Evolutionary conservation across 2,329 filamentous ascomycete genomes (phyloP), one percentile per base, ranked within the genome.

Genomic region (Pestalotiopsis sp.): DNA sequence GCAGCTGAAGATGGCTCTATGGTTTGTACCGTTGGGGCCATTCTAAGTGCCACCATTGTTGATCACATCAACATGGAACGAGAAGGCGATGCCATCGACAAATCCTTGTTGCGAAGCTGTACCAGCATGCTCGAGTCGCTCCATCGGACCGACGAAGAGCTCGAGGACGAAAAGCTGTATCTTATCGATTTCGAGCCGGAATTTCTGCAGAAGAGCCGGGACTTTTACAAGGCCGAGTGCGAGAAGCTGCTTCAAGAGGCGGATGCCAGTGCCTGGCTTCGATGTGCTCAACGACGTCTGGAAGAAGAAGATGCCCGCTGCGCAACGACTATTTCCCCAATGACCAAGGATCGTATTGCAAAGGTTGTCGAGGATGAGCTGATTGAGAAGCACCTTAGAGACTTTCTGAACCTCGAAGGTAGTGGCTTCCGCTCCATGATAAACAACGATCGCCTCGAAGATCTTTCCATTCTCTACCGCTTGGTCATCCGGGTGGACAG

Each of bases 1-100:
- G 80, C 81, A 55, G 71, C 78, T 14, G 79, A 80, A 1, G 78
- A 83, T 72, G 79, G 83, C 60, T 23, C 57, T 0, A 78, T 82
- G 14, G 41, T 45, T 9, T 81, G 83, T 63, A 80, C 81, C n/a
- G 88, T 97, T 9, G 90, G 92, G 60, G 87, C 92, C 67, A 88
- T 97, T 6, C 83, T 98, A 31, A 93, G 93, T 74, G 89, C 90
- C 5, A 93, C 97, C 14, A 87, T 98, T 38, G 86, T 98, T 3
- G 95, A 97, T 71, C 93, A 98, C 81, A 92, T 99, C 72, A 90
- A 92, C 70, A 94, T 98, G 90, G 96, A 98, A 79, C 87, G 96
- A 36, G 91, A 94, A 69, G 96, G 95, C 36, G 94, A 98, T 74
- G 88, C 93, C 14, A 95, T 98, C 70, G 93, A 98, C 79, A 91